Evolutionary conservation across 2,329 filamentous ascomycete genomes (phyloP), one percentile per base, ranked within the genome.

Genomic region (Fusarium protoensiforme): DNA sequence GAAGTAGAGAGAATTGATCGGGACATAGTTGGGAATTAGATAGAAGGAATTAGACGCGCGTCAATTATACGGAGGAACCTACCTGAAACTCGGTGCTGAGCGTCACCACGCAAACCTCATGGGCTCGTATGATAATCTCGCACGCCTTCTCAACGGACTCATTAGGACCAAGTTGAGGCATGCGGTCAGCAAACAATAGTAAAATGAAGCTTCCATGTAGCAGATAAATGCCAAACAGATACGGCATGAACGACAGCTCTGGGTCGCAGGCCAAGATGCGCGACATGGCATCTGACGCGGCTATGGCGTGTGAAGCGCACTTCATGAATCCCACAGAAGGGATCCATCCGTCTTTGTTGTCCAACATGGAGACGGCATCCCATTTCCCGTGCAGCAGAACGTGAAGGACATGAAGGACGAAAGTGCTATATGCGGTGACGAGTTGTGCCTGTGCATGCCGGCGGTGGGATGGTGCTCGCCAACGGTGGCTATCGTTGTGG

Each of bases 191-290:
- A 58, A 87, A 85, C 0, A 87, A 75, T 4, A 87, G 78, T 7
- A 88, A 78, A 22, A 87, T 84, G 57, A 87, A 87, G 69, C 85
- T 87, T 0, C 86, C 86, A 59, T 87, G 86, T 5, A 88, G 79
- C 0, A 88, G 79, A 64, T 88, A 89, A 9, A 87, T 87, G 1
- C 86, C 86, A 60, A 87, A 87, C 4, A 88, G 79, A 71, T 87
- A 88, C 2, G 86, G 85, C 84, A 87, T 87, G 60, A 87, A 88
- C 0, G 83, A 84, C 35, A 88, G 79, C 68, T 87, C 85, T 4
- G 84, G 85, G 69, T 88, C 86, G n/a, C 83, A 79, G 2, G 81
- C 78, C 8, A 88, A 78, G 60, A 88, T 87, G 10, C 83, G 79
- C 16, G 82, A 83, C 18, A 87, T 81, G 3, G 84, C 83, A 48